Evolutionary conservation across 2,329 filamentous ascomycete genomes (phyloP), one percentile per base, ranked within the genome.

Genomic region (Penicillium sp.): DNA sequence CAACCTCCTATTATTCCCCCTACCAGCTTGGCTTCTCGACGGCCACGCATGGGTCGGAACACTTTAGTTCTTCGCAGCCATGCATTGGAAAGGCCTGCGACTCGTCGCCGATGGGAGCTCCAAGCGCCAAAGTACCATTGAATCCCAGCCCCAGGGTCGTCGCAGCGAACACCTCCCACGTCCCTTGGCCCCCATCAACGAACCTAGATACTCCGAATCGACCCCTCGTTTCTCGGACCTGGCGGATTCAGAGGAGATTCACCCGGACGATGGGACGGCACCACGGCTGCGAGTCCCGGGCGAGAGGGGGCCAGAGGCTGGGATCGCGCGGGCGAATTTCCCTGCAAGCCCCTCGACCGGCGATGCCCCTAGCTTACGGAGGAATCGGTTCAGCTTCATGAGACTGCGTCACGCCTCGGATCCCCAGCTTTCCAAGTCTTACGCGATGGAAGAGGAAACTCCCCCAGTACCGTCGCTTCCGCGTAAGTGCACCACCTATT

Each of bases 371-470:
- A 72, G 65, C 54, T 58, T 70, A 64, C 72, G 72, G 60, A 73
- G 76, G 49, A 78, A 84, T 68, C 81, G 86, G 60, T 88, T 89
- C 76, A 88, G 84, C 72, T 77, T 96, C 77, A 82, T 97, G 79
- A 89, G 90, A 73, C 93, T 95, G 76, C 91, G 93, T 72, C 93
- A 97, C 85, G 93, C 92, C 64, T 97, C 93, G 9, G 94, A 98
- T 79, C 91, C 93, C 55, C 93, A 97, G 77, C 81, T 98, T 64
- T 92, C 92, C 12, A 82, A 88, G 75, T 89, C 90, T 56, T 93
- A 89, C 75, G 71, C 88, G 83, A 70, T 82, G 86, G 73, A 87
- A 86, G 72, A 88, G 82, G 88, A 86, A 67, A 68, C 72, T 26
- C 76, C 79, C 24, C 76, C 77, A 42, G 72, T 81, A 22, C 79